phyloP scores from a whole-genome alignment of 2,329 filamentous ascomycete species.

The Cercospora zeae-maydis region DNA sequence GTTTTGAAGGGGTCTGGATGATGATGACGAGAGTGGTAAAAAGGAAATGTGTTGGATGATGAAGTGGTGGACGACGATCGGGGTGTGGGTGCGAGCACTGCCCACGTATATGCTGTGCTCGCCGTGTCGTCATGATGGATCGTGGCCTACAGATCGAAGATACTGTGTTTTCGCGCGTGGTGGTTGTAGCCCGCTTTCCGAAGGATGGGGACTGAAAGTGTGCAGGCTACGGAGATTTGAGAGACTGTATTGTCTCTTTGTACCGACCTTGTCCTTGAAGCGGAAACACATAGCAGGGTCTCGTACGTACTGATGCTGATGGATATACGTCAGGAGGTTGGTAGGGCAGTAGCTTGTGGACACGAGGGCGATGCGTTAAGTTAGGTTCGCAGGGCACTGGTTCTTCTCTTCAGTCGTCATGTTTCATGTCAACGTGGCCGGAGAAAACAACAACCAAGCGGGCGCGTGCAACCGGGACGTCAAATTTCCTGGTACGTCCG shows the following conservation, averaged over 20 bases:
- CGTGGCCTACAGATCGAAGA: neutral
- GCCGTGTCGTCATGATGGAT: neutral
- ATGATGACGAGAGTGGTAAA: too few species aligned
- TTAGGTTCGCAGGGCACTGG: neutral
- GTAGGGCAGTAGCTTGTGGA: neutral
- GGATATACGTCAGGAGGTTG: neutral
- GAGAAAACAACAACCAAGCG: constrained; percentile 10
- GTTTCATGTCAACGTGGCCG: constrained; percentile 7
- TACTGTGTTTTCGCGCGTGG: neutral
- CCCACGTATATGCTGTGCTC: neutral
- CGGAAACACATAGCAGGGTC: neutral
- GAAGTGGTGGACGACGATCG: neutral
- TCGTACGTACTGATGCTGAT: neutral
- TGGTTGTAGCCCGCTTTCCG: neutral
- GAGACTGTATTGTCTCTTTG: neutral
- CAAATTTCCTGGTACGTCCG: constrained; percentile 2
- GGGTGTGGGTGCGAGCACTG: neutral
- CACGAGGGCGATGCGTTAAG: neutral
- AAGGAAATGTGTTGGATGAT: neutral
- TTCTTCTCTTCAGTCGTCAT: neutral
- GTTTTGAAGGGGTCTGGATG: neutral
- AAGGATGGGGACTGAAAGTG: neutral
- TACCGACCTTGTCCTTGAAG: constrained; percentile 5
- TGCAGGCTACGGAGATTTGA: constrained; percentile 11
- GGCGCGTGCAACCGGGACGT: constrained; percentile 13